Conservation (phyloP, 2,329 filamentous ascomycete genomes). For the Trichoderma pleuroti region DNA sequence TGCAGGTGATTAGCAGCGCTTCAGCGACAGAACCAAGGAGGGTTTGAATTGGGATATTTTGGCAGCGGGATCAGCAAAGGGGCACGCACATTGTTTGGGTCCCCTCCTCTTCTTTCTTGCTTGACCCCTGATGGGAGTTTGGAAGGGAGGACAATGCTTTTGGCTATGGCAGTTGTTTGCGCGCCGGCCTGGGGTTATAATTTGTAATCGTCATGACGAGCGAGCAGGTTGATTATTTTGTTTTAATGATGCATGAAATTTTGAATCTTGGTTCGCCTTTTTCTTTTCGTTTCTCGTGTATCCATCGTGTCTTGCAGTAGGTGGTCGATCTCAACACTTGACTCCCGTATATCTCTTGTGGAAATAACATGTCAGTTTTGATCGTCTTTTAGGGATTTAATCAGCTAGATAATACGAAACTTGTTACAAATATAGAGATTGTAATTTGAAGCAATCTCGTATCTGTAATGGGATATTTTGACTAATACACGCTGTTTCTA, state of each 20-base stretch:
- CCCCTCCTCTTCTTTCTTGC: background rate
- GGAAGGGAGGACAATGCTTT: constrained; percentile 10
- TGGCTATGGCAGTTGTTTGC: constrained; percentile 18
- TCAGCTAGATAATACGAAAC: background rate
- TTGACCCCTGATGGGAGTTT: constrained; percentile 11
- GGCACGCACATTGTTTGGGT: background rate
- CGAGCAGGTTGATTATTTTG: constrained; percentile 14
- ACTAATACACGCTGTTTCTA: background rate
- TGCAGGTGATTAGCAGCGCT: background rate
- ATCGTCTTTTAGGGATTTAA: background rate
- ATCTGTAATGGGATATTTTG: background rate
- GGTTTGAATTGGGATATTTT: background rate
- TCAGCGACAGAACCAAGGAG: background rate
- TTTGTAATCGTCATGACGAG: constrained; percentile 18
- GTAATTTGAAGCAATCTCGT: background rate
- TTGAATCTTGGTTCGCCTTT: background rate
- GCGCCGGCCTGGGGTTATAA: constrained; percentile 13
- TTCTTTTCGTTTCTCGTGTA: background rate
- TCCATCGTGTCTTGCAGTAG: background rate
- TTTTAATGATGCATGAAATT: background rate
- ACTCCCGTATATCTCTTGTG: background rate
- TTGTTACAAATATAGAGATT: background rate
- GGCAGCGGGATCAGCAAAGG: background rate
- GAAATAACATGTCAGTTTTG: background rate
- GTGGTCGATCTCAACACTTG: background rate